Conservation (phyloP, 2,329 filamentous ascomycete genomes). For the Chrysoporthe austroafricana region DNA sequence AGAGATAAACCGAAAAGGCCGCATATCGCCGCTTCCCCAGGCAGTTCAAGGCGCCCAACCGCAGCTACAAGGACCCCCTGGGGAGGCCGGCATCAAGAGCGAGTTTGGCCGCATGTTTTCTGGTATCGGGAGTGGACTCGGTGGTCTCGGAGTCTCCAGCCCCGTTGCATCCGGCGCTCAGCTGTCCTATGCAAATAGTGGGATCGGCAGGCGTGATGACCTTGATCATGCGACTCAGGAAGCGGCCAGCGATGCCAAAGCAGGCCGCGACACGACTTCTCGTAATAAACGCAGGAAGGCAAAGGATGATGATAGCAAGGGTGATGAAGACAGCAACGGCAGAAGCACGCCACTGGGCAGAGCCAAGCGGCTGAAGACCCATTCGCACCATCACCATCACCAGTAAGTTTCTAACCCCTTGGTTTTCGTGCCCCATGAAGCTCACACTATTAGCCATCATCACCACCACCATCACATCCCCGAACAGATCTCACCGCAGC, state of each 20-base stretch:
- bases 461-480: conserved; percentile 62
- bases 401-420: conserved; percentile 55
- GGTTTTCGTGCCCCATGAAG: conserved; percentile 1
- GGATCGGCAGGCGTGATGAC: conserved; percentile 57
- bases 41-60: conserved; percentile 91
- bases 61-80: conserved; percentile 75
- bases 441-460: conserved; percentile 46
- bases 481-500: conserved; percentile 50
- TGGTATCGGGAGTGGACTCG: conserved; percentile 72
- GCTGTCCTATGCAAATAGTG: conserved; percentile 51
- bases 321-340: conserved; percentile 69
- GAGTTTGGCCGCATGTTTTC: conserved; percentile 95
- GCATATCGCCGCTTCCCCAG: conserved; percentile 86
- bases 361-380: conserved; percentile 70
- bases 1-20: conserved; percentile 78
- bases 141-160: conserved; percentile 55
- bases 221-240: conserved; percentile 50
- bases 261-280: conserved; percentile 33
- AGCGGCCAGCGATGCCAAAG: conserved; percentile 31
- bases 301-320: conserved; percentile 73
- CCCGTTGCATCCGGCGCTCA: conserved; percentile 50
- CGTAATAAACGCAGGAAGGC: conserved; percentile 69
- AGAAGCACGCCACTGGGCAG: conserved; percentile 63
- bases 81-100: conserved; percentile 88
- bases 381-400: conserved; percentile 67